phyloP scores from a whole-genome alignment of 495 filamentous ascomycete species.

The Immersiella caudata region DNA sequence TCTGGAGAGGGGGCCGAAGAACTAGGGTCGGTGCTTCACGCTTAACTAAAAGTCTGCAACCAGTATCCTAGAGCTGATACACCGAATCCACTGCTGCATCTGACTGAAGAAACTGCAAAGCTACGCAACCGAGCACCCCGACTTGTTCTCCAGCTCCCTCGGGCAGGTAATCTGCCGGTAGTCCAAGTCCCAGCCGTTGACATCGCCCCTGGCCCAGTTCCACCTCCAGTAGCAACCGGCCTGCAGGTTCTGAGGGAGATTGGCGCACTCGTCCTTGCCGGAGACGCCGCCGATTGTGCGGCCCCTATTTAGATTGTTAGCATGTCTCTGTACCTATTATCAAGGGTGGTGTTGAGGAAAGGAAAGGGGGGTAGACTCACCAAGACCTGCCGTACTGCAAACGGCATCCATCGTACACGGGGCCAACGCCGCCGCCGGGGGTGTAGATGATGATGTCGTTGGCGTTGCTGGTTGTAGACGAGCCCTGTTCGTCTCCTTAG shows the following conservation, averaged over 20 bases:
- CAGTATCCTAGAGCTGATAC: too few relatives aligned
- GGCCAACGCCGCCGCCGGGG: conserved; percentile 21
- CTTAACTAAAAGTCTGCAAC: too few relatives aligned
- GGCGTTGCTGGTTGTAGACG: conserved; percentile 10
- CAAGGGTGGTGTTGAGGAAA: too few relatives aligned
- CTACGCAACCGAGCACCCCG: conserved; percentile 9
- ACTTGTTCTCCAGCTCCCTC: conserved; percentile 13
- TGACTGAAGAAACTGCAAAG: too few relatives aligned
- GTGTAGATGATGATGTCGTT: conserved; percentile 24
- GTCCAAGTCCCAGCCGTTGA: conserved; percentile 19
- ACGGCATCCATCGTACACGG: conserved; percentile 18
- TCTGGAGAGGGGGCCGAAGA: not conserved
- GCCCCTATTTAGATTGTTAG: conserved; percentile 8
- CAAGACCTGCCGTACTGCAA: conserved; percentile 24
- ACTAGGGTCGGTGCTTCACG: too few relatives aligned
- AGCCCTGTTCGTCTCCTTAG: conserved; percentile 11
- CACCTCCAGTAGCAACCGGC: conserved; percentile 21
- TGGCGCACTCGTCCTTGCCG: conserved; percentile 6
- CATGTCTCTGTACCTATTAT: not conserved
- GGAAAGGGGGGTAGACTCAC: not conserved
- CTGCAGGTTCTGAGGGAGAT: conserved; percentile 19
- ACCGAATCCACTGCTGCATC: too few relatives aligned
- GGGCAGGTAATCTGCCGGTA: conserved; percentile 20
- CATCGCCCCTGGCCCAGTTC: conserved; percentile 14
- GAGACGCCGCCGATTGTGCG: conserved; percentile 11